These are phyloP conservation scores for Chrysosporium keratinophilum DNA, from an alignment of 2,329 filamentous ascomycete species.

Conservation along the genomic window DNA sequence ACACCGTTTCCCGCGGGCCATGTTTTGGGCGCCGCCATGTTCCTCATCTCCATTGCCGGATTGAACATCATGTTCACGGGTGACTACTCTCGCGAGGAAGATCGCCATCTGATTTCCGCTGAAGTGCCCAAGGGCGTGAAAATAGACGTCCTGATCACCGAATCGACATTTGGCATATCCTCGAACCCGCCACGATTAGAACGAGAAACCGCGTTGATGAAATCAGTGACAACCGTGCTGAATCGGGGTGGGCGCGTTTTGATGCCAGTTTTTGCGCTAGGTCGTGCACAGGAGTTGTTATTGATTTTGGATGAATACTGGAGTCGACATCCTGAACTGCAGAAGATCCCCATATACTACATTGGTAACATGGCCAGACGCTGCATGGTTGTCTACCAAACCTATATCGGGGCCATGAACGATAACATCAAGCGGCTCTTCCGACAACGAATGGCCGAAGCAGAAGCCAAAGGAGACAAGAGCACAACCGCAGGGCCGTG, in stretches of 20 bases:
- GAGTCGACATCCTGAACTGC: constrained; percentile 76
- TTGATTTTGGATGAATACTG: constrained; percentile 96
- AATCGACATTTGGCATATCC: constrained; percentile 93
- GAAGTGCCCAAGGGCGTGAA: constrained; percentile 80
- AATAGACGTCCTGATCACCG: constrained; percentile 92
- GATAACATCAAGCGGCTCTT: constrained; percentile 98
- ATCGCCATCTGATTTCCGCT: constrained; percentile 88
- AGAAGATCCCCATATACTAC: constrained; percentile 92
- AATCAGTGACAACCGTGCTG: constrained; percentile 80
- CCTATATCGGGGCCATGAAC: constrained; percentile 97
- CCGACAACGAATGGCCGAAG: constrained; percentile 80
- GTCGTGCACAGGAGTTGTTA: constrained; percentile 83
- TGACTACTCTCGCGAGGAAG: constrained; percentile 92
- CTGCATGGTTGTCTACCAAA: constrained; percentile 98
- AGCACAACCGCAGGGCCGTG: constrained; percentile 63
- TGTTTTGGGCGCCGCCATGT: constrained; percentile 98
- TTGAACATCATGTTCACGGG: constrained; percentile 96
- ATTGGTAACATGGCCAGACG: constrained; percentile 88
- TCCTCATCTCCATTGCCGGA: constrained; percentile 90
- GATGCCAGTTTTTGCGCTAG: constrained; percentile 91
- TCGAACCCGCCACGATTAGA: constrained; percentile 85
- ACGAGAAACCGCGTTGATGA: constrained; percentile 88
- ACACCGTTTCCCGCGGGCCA: constrained; percentile 95
- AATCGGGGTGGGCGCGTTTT: constrained; percentile 86
- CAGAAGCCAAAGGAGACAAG: constrained; percentile 70